Conservation (phyloP, 208 protist species). For the Leishmania turanica region DNA sequence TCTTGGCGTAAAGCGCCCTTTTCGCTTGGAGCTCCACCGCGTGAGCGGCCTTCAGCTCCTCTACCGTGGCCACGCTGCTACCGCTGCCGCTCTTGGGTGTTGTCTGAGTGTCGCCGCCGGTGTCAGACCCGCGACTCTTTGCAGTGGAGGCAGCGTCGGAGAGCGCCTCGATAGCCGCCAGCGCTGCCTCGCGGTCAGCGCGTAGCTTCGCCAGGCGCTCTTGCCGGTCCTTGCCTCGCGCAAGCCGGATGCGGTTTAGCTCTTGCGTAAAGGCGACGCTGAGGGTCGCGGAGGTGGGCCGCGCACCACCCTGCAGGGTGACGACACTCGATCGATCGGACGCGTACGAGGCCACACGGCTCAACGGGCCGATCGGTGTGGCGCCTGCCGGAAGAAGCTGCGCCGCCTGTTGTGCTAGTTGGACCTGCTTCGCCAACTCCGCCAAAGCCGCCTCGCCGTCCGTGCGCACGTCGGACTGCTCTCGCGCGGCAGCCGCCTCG, state of each 20-base stretch:
- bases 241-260: conserved; percentile 33
- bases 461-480: conserved; percentile 22
- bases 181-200: conserved; percentile 28
- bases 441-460: conserved; percentile 20
- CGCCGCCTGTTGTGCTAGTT: conserved; percentile 3
- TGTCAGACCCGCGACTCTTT: conserved; percentile 3
- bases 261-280: conserved; percentile 31
- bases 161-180: conserved; percentile 10
- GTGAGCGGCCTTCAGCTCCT: conserved; percentile 40
- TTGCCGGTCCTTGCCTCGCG: conserved; percentile 36
- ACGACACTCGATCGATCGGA: conserved; percentile 17
- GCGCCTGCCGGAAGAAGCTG: neutral
- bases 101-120: neutral
- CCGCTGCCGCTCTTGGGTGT: neutral
- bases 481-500: conserved; percentile 19
- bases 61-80: conserved; percentile 1
- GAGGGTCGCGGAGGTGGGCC: conserved; percentile 7
- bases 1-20: conserved; percentile 33
- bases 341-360: conserved; percentile 4
- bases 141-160: neutral
- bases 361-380: neutral
- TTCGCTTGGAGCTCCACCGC: conserved; percentile 21
- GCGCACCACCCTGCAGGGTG: conserved; percentile 11
- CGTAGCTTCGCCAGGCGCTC: conserved; percentile 33
- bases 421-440: conserved; percentile 13